Base-by-base conservation (phyloP, 148 eudicot genomes). In the Nepenthes gracilis region DNA sequence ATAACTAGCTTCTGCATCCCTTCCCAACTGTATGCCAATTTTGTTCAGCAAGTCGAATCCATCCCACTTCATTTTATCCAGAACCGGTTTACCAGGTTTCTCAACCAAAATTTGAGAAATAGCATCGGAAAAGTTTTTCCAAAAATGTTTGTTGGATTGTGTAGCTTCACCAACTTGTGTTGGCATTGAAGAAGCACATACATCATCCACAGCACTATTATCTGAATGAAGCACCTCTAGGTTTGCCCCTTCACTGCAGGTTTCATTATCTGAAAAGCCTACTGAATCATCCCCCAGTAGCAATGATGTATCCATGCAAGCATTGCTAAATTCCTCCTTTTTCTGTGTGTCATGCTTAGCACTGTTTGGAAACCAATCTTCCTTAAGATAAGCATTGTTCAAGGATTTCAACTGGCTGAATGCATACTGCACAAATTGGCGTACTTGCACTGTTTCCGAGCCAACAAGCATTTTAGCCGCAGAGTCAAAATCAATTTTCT, bases 361-460 rank as follows among this genome's bases (percentile, higher is more conserved):
- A 62, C 36, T 52, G 45, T 73, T 61, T 7, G 78, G 61, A 52
- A 78, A 55, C 82, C 69, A 58, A 40, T 82, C 79, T 54, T 77
- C 73, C 55, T 72, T 83, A 66, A 75, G 69, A 53, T 85, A 88
- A 61, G 93, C 57, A 55, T 92, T 83, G 69, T 93, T 93, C 36
- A 93, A 61, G 43, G 85, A 76, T 71, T 84, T 80, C 57, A 93
- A 67, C 68, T 88, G 88, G 43, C 95, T 79, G 58, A 93, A 93
- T 37, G 96, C 96, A 78, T 78, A 85, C 77, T 82, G 86, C 61
- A 93, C 98, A 74, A 93, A 93, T 62, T 93, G 85, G 64, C 96
- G 72, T 47, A 87, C 91, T 71, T 84, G 95, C 52, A 93, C 91
- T 47, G 89, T 79, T 62, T 86, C 98, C 58, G 98, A 86, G 40